Conservation (phyloP, 495 filamentous ascomycete genomes). For the Apodospora peruviana region DNA sequence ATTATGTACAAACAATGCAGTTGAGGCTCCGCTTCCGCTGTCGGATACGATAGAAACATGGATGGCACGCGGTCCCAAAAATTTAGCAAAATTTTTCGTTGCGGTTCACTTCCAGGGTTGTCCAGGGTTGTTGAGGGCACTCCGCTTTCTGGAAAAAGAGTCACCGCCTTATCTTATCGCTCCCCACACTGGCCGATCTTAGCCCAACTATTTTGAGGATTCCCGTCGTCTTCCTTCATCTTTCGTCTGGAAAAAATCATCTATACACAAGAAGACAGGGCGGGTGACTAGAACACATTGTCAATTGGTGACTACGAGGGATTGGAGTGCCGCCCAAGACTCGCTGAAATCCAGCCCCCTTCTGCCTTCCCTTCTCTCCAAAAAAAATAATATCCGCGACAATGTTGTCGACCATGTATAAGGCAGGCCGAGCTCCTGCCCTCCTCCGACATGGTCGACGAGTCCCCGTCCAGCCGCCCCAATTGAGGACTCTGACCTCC, state of each 20-base stretch:
- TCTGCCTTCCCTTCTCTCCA: background rate
- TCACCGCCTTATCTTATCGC: slow-evolving; percentile 23
- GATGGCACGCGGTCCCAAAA: slow-evolving; percentile 7
- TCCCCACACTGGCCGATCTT: slow-evolving; percentile 17
- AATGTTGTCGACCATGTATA: slow-evolving; percentile 35
- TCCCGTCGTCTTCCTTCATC: slow-evolving; percentile 12
- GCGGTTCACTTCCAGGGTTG: background rate
- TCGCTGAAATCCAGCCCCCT: slow-evolving; percentile 5
- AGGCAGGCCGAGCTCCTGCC: slow-evolving; percentile 44
- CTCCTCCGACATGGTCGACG: slow-evolving; percentile 45
- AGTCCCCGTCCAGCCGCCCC: slow-evolving; percentile 28
- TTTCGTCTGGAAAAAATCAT: slow-evolving; percentile 4
- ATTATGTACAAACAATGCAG: background rate
- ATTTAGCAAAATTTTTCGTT: slow-evolving; percentile 9
- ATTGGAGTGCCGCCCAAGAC: slow-evolving; percentile 10
- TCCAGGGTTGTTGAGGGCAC: background rate
- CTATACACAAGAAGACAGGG: slow-evolving; percentile 3
- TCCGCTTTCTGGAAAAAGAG: slow-evolving; percentile 7
- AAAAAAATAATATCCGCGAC: slow-evolving; percentile 5
- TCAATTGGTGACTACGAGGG: slow-evolving; percentile 19
- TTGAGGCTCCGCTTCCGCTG: slow-evolving; percentile 2
- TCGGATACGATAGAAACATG: slow-evolving; percentile 3
- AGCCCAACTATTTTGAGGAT: too few relatives aligned
- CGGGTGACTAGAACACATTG: slow-evolving; percentile 13
- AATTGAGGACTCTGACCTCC: slow-evolving; percentile 32